phyloP scores from a whole-genome alignment of 192 early-diverging fungal species.

The Kappamyces sp. region DNA sequence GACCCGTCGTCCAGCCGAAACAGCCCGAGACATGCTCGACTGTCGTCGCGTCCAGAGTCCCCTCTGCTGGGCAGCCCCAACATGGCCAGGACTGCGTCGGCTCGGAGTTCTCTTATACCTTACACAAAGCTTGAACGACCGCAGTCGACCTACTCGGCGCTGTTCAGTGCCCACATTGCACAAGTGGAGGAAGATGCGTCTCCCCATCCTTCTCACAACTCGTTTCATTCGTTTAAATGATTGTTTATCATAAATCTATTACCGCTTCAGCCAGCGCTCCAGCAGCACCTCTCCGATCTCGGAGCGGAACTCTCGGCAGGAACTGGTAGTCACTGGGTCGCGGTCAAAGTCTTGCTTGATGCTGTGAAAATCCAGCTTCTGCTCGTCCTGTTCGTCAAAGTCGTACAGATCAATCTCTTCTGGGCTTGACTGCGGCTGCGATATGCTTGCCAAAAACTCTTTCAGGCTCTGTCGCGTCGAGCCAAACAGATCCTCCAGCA shows the following conservation, averaged over 20 bases:
- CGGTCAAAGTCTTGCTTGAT: neutral
- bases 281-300: neutral
- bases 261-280: neutral
- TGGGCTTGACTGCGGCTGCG: neutral
- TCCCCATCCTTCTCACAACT: neutral
- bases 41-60: no score
- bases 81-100: neutral
- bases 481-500: slow-evolving; percentile 11
- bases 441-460: slow-evolving; percentile 9
- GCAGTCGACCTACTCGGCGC: slow-evolving; percentile 6
- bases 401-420: neutral
- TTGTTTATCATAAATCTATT: neutral
- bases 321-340: neutral
- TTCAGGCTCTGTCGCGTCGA: slow-evolving; percentile 4
- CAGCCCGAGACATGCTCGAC: neutral
- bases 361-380: slow-evolving; percentile 3
- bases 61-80: no score
- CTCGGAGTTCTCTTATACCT: neutral
- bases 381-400: slow-evolving; percentile 9
- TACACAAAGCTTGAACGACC: slow-evolving; percentile 3
- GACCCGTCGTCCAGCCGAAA: neutral
- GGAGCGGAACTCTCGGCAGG: neutral
- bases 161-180: neutral
- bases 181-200: neutral
- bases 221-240: slow-evolving; percentile 9